Evolutionary conservation across 129 eudicot genomes (phyloP).

Genomic region (Heracleum sosnowskyi): DNA sequence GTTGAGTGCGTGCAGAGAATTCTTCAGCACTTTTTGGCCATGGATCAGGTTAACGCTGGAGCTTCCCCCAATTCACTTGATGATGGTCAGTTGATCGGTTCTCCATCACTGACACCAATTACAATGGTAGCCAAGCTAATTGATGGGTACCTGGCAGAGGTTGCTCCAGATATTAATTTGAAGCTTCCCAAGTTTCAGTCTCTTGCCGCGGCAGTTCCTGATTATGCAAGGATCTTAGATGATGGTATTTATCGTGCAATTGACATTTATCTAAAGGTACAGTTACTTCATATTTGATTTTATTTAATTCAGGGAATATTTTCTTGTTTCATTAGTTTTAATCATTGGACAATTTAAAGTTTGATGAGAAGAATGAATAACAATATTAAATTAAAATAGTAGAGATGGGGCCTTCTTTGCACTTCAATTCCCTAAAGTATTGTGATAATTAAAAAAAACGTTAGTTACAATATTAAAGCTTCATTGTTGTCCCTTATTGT

Average conservation of each 20-base stretch:
- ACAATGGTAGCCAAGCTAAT: slow-evolving; percentile 94
- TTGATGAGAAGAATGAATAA: neutral
- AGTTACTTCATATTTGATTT: neutral
- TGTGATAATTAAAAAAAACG: neutral
- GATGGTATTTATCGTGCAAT: slow-evolving; percentile 98
- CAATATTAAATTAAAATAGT: neutral
- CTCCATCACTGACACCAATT: slow-evolving; percentile 85
- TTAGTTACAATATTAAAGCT: neutral
- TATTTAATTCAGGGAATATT: neutral
- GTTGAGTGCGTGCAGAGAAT: slow-evolving; percentile 88
- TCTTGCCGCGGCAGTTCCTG: slow-evolving; percentile 89
- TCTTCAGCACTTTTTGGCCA: slow-evolving; percentile 74
- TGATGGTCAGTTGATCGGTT: slow-evolving; percentile 71
- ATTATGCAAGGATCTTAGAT: slow-evolving; percentile 91
- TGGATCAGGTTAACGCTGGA: slow-evolving; percentile 74
- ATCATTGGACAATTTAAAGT: neutral
- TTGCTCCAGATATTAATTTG: slow-evolving; percentile 85
- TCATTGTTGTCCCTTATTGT: neutral
- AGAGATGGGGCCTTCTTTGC: neutral
- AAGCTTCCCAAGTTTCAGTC: slow-evolving; percentile 86
- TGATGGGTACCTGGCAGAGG: slow-evolving; percentile 92
- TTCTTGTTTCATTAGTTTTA: neutral
- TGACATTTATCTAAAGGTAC: slow-evolving; percentile 93
- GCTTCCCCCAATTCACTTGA: slow-evolving; percentile 73
- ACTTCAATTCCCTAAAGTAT: neutral